Evolutionary conservation across 805 yeast species (phyloP).

Genomic region (Brettanomyces nanus): DNA sequence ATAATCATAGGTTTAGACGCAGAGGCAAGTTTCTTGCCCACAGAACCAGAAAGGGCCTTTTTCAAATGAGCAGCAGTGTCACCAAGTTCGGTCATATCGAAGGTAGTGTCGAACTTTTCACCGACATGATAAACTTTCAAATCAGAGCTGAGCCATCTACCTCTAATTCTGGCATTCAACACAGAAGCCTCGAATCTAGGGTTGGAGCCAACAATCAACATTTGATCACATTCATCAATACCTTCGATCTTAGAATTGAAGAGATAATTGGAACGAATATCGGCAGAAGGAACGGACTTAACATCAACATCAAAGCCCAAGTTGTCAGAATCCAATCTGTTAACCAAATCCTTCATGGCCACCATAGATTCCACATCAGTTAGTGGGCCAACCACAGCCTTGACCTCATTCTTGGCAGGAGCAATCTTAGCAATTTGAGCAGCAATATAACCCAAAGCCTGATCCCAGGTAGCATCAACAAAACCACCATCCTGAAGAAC

Average conservation of each 20-base stretch:
- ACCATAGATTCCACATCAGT: slow-evolving; percentile 79
- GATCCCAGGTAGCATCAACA: slow-evolving; percentile 79
- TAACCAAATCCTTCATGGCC: slow-evolving; percentile 70
- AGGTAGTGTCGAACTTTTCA: slow-evolving; percentile 70
- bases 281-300: slow-evolving; percentile 57
- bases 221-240: slow-evolving; percentile 75
- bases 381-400: slow-evolving; percentile 76
- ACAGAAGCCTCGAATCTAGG: slow-evolving; percentile 90
- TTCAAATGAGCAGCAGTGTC: slow-evolving; percentile 46
- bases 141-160: slow-evolving; percentile 62
- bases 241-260: slow-evolving; percentile 77
- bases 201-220: slow-evolving; percentile 75
- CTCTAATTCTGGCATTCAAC: slow-evolving; percentile 74
- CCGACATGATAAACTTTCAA: slow-evolving; percentile 70
- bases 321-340: slow-evolving; percentile 74
- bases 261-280: slow-evolving; percentile 68
- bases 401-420: slow-evolving; percentile 63
- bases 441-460: slow-evolving; percentile 65
- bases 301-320: slow-evolving; percentile 61
- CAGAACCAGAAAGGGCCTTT: slow-evolving; percentile 54
- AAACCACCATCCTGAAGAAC: slow-evolving; percentile 62
- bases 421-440: slow-evolving; percentile 46
- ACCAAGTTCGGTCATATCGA: slow-evolving; percentile 58
- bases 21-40: slow-evolving; percentile 55
- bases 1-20: slow-evolving; percentile 74